phyloP scores from a whole-genome alignment of 1,139 yeast genomes.

The Saccharomyces hybrid region DNA sequence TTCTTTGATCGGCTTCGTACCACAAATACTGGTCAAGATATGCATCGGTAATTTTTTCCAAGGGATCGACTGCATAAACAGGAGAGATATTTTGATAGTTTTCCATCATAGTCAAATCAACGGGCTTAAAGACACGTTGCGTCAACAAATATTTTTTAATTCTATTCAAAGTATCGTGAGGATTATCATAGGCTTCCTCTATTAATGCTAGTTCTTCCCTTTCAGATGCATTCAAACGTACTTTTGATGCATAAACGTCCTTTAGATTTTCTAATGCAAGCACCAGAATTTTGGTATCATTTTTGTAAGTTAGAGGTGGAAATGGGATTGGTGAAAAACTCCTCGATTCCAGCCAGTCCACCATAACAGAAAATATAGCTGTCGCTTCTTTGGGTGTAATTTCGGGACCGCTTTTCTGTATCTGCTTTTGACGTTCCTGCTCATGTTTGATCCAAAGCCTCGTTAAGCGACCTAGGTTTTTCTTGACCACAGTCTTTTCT shows the following conservation, averaged over 20 bases:
- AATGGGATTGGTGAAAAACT: constrained; percentile 84
- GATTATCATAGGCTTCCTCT: constrained; percentile 95
- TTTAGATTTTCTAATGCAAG: constrained; percentile 85
- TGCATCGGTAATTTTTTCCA: constrained; percentile 94
- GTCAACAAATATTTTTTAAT: constrained; percentile 77
- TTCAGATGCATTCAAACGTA: constrained; percentile 76
- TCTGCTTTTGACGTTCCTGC: constrained; percentile 76
- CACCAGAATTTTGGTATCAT: constrained; percentile 83
- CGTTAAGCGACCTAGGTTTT: constrained; percentile 85
- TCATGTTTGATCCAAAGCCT: constrained; percentile 89
- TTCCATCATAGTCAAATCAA: constrained; percentile 85
- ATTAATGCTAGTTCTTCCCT: constrained; percentile 89
- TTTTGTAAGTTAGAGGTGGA: constrained; percentile 87
- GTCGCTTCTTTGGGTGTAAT: constrained; percentile 86
- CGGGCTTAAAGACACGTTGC: constrained; percentile 89
- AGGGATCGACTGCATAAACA: constrained; percentile 79
- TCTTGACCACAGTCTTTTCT: constrained; percentile 88
- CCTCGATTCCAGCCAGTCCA: constrained; percentile 85
- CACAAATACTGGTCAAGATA: constrained; percentile 91
- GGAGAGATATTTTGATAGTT: constrained; percentile 79
- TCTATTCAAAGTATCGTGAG: constrained; percentile 84
- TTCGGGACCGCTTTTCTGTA: constrained; percentile 82
- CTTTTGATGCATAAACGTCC: constrained; percentile 75
- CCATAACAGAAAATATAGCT: constrained; percentile 76
- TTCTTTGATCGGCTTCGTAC: constrained; percentile 89